Percentiles rank a stretch among this genome's conserved stretches.
Conservation (phyloP, 2,329 filamentous ascomycete species). For the Thelonectria discophora region DNA sequence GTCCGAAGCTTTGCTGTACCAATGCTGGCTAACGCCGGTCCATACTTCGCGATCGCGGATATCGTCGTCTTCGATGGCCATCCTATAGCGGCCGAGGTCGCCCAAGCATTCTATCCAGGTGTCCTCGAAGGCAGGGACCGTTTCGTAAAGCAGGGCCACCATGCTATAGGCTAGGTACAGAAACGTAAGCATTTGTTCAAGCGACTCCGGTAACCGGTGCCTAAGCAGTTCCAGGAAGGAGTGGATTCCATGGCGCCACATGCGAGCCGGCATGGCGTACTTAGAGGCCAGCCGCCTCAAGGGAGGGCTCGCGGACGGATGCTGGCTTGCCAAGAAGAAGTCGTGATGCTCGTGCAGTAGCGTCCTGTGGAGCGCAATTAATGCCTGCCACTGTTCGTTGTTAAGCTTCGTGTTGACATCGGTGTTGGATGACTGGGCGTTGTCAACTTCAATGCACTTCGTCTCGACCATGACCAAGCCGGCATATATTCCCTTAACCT, state of each 20-base stretch:
- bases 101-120: constrained; percentile 96
- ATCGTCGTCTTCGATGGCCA: constrained; percentile 91
- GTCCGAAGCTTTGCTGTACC: constrained; percentile 87
- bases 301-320: constrained; percentile 77
- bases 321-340: constrained; percentile 87
- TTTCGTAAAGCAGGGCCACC: constrained; percentile 88
- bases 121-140: constrained; percentile 81
- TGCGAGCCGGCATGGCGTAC: constrained; percentile 89
- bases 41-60: constrained; percentile 79
- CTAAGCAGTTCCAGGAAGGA: constrained; percentile 81
- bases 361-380: constrained; percentile 84
- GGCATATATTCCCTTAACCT: constrained; percentile 85
- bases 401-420: constrained; percentile 56
- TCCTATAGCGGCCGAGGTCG: constrained; percentile 82
- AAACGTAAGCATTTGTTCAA: constrained; percentile 91
- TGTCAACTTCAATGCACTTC: constrained; percentile 86
- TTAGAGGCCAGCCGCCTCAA: constrained; percentile 76
- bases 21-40: constrained; percentile 80
- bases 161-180: constrained; percentile 91
- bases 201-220: constrained; percentile 75
- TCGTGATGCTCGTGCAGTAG: constrained; percentile 85
- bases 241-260: constrained; percentile 96
- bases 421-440: constrained; percentile 61
- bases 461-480: constrained; percentile 87
- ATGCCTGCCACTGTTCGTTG: constrained; percentile 81